These are phyloP conservation scores for Picea engelmannii DNA, from an alignment of 83 land plant genomes.

Conservation along the genomic window DNA sequence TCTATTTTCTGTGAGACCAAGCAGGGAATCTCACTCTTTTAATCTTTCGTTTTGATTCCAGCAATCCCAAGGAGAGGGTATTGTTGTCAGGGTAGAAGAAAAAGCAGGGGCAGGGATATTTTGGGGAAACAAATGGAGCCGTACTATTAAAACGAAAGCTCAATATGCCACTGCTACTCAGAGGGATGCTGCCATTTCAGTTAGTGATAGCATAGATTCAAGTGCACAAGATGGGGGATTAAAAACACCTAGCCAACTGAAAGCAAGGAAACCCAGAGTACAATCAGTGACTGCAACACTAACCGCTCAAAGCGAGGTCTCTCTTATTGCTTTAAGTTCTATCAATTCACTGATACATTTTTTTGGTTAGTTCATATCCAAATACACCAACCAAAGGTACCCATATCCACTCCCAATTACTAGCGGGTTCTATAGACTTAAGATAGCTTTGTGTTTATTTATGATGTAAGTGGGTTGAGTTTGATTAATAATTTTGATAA, in stretches of 20 bases:
- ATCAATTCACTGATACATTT: background rate
- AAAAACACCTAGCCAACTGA: conserved; percentile 2
- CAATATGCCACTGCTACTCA: background rate
- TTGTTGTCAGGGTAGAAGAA: background rate
- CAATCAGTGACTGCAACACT: conserved; percentile 9
- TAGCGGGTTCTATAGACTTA: background rate
- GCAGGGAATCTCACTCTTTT: too few species aligned
- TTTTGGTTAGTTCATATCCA: background rate
- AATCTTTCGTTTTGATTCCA: background rate
- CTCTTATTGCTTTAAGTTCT: background rate
- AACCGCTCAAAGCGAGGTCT: conserved; percentile 21
- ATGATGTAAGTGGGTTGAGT: background rate
- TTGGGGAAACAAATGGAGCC: conserved; percentile 14
- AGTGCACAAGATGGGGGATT: background rate
- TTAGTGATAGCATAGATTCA: background rate
- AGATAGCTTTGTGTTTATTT: background rate
- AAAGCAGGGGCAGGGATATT: conserved; percentile 2
- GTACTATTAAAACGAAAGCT: background rate
- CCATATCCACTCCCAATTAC: too few species aligned
- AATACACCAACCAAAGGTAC: background rate
- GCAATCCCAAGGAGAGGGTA: background rate
- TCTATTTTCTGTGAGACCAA: too few species aligned
- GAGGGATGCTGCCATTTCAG: background rate
- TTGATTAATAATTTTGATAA: background rate
- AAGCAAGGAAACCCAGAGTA: background rate